These are phyloP conservation scores for Fusarium sp. DNA, from an alignment of 2,329 filamentous ascomycete species.

Conservation along the genomic window DNA sequence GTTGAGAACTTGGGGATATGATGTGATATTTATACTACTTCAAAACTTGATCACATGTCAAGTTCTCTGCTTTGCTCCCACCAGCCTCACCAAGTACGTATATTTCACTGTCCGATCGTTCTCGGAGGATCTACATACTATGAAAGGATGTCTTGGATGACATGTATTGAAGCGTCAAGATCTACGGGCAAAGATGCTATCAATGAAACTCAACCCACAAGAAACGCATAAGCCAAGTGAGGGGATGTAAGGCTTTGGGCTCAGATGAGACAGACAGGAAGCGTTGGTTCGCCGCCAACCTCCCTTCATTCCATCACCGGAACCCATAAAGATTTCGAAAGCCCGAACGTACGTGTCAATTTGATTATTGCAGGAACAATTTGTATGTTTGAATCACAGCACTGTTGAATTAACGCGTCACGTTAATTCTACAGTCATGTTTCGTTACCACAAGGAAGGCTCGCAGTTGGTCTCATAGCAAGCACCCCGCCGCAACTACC, in stretches of 20 bases:
- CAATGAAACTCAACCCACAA: background rate
- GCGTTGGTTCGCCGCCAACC: background rate
- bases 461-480: background rate
- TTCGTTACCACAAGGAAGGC: fast-evolving
- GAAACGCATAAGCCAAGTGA: fast-evolving
- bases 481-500: fast-evolving
- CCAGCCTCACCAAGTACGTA: background rate
- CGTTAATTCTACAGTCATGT: fast-evolving
- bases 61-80: fast-evolving
- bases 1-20: fast-evolving
- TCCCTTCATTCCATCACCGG: background rate
- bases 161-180: background rate
- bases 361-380: too few relatives aligned
- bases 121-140: background rate
- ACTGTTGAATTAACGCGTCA: fast-evolving
- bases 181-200: background rate
- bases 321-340: fast-evolving
- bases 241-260: background rate
- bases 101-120: background rate
- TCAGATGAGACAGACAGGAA: background rate
- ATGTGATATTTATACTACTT: background rate
- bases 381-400: fast-evolving
- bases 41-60: background rate
- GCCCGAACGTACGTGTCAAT: background rate
- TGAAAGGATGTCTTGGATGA: background rate